phyloP scores from a whole-genome alignment of 2,329 filamentous ascomycete species.

The Didymella segeticola region DNA sequence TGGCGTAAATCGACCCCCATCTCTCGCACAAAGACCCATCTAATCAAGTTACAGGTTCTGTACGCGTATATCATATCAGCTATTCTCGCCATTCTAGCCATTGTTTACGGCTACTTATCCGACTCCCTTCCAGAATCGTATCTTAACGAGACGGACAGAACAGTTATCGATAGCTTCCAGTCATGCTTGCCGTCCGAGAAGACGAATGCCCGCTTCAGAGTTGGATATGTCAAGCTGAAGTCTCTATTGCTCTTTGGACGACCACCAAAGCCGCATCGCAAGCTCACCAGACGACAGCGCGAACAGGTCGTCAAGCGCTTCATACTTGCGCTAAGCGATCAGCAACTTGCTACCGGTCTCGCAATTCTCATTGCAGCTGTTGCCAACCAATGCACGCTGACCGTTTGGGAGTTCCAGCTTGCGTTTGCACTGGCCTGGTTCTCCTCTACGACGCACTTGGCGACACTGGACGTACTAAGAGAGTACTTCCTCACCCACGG shows the following conservation, averaged over 20 bases:
- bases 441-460: conserved; percentile 32
- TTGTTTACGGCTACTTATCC: conserved; percentile 23
- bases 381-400: conserved; percentile 26
- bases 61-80: conserved; percentile 22
- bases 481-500: conserved; percentile 21
- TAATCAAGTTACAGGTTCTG: conserved; percentile 14
- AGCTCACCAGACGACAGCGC: conserved; percentile 17
- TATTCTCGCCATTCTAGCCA: conserved; percentile 18
- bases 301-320: conserved; percentile 28
- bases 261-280: background rate
- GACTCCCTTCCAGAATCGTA: conserved; percentile 23
- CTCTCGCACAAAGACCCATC: background rate
- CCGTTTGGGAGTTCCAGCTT: conserved; percentile 23
- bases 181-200: conserved; percentile 3
- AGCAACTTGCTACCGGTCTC: conserved; percentile 30
- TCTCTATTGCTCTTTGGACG: background rate
- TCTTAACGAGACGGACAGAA: conserved; percentile 20
- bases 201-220: background rate
- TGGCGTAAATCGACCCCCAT: conserved; percentile 15
- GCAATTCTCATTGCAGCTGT: conserved; percentile 28
- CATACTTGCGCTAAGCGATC: conserved; percentile 34
- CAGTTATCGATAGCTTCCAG: conserved; percentile 16
- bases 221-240: background rate
- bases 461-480: conserved; percentile 24
- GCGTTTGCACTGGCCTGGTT: conserved; percentile 32